phyloP scores from a whole-genome alignment of 257 asterid species.

The Solanum sejunctum region DNA sequence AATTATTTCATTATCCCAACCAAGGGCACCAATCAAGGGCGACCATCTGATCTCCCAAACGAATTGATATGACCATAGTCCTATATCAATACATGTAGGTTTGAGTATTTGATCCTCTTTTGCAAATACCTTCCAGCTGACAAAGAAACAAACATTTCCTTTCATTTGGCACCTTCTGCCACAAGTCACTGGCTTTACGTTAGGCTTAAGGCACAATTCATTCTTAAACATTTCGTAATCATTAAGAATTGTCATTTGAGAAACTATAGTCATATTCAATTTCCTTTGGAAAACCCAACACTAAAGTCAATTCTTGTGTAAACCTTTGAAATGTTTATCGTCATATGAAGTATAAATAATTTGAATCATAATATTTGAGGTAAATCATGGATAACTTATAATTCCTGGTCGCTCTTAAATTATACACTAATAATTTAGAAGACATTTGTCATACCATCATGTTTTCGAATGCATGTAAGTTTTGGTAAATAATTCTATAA shows the following conservation, averaged over 20 bases:
- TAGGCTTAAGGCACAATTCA: neutral
- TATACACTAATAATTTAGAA: neutral
- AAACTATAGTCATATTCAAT: neutral
- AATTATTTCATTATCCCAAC: neutral
- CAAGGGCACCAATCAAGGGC: neutral
- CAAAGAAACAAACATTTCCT: neutral
- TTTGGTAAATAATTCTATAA: neutral
- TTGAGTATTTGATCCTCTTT: neutral
- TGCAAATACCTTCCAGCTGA: neutral
- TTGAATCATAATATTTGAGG: neutral
- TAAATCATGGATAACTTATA: neutral
- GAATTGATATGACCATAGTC: neutral
- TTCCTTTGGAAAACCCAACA: neutral
- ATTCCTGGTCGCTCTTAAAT: neutral
- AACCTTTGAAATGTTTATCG: neutral
- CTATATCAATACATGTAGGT: neutral
- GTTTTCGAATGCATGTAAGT: neutral
- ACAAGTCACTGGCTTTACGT: neutral
- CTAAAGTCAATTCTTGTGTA: neutral
- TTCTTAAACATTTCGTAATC: neutral
- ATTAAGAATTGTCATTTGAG: neutral
- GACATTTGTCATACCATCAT: neutral
- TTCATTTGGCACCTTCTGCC: neutral
- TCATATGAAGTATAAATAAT: neutral
- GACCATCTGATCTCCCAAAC: neutral